phyloP scores from a whole-genome alignment of 2,329 filamentous ascomycete genomes.

The Madurella mycetomatis region DNA sequence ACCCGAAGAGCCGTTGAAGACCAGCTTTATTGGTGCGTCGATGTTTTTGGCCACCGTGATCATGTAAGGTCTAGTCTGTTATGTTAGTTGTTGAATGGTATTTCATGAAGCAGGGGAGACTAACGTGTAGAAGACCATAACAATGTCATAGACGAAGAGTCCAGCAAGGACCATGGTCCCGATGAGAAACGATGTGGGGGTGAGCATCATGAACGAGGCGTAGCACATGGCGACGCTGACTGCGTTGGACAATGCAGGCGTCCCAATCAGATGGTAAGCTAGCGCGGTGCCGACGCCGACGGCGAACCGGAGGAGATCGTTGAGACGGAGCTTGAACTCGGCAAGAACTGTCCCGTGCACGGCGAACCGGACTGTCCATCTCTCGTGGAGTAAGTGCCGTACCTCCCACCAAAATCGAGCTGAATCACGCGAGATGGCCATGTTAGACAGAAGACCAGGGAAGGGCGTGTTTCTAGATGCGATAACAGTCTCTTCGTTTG shows the following conservation, averaged over 20 bases:
- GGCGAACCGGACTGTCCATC: constrained; percentile 48
- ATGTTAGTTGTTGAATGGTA: constrained; percentile 18
- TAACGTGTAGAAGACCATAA: constrained; percentile 82
- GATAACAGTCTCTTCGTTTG: constrained; percentile 27
- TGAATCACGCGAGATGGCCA: constrained; percentile 24
- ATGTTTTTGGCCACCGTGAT: constrained; percentile 81
- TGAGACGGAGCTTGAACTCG: constrained; percentile 50
- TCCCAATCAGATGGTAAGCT: constrained; percentile 62
- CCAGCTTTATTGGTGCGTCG: constrained; percentile 88
- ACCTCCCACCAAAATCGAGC: constrained; percentile 44
- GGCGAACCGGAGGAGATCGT: constrained; percentile 53
- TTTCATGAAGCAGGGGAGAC: constrained; percentile 28
- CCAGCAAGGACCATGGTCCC: constrained; percentile 72
- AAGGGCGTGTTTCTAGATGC: constrained; percentile 36
- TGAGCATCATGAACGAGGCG: constrained; percentile 73
- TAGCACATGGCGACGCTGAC: constrained; percentile 87
- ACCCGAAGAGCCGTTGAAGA: constrained; percentile 66
- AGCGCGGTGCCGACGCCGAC: constrained; percentile 52
- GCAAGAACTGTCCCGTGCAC: constrained; percentile 49
- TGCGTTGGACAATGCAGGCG: constrained; percentile 67
- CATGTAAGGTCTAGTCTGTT: constrained; percentile 63
- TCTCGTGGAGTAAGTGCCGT: constrained; percentile 45
- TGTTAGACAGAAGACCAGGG: constrained; percentile 35
- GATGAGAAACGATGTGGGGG: constrained; percentile 80
- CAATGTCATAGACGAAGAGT: constrained; percentile 91